Percentiles rank a stretch among this genome's conserved stretches.
Evolutionary conservation across 2,329 filamentous ascomycete species (phyloP).

Genomic region (Alternaria atra): DNA sequence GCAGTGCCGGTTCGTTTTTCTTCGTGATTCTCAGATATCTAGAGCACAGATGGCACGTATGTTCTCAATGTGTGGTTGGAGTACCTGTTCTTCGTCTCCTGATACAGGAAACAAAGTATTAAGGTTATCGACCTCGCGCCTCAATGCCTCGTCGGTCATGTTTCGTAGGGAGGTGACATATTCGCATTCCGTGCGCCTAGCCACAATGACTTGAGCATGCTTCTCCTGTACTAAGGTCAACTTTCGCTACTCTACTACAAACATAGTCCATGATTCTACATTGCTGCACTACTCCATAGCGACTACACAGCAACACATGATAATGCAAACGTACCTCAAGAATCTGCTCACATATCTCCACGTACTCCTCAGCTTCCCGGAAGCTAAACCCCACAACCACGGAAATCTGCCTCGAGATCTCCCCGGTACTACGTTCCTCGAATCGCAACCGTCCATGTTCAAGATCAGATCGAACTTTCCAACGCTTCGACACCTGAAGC

Average conservation of each 20-base stretch:
- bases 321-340: slow-evolving; percentile 3
- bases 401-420: slow-evolving; percentile 5
- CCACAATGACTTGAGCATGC: slow-evolving; percentile 12
- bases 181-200: slow-evolving; percentile 8
- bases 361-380: slow-evolving; percentile 14
- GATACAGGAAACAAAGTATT: slow-evolving; percentile 13
- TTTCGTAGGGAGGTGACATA: slow-evolving; percentile 1
- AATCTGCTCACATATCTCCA: slow-evolving; percentile 13
- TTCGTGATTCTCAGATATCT: not conserved
- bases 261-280: not conserved
- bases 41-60: slow-evolving; percentile 8
- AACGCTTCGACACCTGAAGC: slow-evolving; percentile 8
- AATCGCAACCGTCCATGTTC: slow-evolving; percentile 21
- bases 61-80: slow-evolving; percentile 3
- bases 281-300: not conserved
- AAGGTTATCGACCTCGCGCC: slow-evolving; percentile 8
- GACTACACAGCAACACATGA: not conserved
- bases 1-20: not conserved
- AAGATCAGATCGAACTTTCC: slow-evolving; percentile 13
- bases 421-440: slow-evolving; percentile 1
- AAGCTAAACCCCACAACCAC: slow-evolving; percentile 18
- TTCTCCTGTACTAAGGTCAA: slow-evolving; percentile 3
- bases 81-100: not conserved
- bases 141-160: slow-evolving; percentile 5
- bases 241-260: not conserved